Conservation (phyloP, 139 green algal genomes). For the Picochlorum sp. region DNA sequence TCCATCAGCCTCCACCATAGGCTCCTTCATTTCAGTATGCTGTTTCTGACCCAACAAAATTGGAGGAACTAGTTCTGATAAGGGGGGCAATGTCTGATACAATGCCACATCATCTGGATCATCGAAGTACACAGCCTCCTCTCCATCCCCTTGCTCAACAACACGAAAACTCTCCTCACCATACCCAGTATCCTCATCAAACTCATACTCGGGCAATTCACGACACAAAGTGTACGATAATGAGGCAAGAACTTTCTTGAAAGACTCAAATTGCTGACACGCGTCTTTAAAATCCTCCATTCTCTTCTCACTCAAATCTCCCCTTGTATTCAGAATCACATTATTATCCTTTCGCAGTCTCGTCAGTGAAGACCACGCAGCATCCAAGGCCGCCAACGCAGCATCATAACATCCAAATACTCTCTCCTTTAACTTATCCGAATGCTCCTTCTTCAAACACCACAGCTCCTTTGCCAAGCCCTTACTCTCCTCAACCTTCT, state of each 20-base stretch:
- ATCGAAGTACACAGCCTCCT: conserved; percentile 55
- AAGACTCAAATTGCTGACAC: conserved; percentile 52
- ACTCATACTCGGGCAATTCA: no score
- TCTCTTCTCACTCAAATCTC: conserved; percentile 72
- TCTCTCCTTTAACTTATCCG: not conserved
- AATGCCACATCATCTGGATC: conserved; percentile 77
- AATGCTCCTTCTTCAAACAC: conserved; percentile 13
- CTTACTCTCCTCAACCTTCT: conserved; percentile 28
- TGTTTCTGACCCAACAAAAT: conserved; percentile 56
- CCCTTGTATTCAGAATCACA: conserved; percentile 29
- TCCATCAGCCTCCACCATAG: conserved; percentile 1
- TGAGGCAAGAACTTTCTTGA: conserved; percentile 40
- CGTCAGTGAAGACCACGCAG: conserved; percentile 46
- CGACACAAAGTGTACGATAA: conserved; percentile 57
- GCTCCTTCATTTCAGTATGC: conserved; percentile 14
- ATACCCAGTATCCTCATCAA: no score
- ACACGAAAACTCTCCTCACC: not conserved
- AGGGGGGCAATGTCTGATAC: conserved; percentile 77
- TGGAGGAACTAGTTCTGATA: conserved; percentile 66
- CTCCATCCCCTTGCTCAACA: not conserved
- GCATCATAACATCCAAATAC: conserved; percentile 37
- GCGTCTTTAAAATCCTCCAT: conserved; percentile 57
- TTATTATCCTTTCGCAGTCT: conserved; percentile 17
- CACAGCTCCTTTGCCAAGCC: conserved; percentile 17
- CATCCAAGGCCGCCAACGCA: conserved; percentile 35